These are phyloP conservation scores for Cephaloascus fragrans DNA, from an alignment of 805 yeast species.

Conservation along the genomic window DNA sequence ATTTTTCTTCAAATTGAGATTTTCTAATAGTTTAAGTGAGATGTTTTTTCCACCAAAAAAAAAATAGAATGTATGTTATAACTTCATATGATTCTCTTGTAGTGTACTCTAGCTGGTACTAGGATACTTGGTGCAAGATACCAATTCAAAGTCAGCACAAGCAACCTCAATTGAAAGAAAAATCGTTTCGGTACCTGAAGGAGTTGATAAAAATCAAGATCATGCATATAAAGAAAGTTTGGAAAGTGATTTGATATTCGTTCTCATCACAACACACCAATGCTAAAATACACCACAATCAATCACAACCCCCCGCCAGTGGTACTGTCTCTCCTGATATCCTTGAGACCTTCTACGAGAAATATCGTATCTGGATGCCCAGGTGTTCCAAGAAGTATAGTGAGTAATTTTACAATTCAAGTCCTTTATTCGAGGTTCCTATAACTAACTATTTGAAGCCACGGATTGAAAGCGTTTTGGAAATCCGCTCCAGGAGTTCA, in stretches of 20 bases:
- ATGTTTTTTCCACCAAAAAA: too few species aligned
- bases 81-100: too few species aligned
- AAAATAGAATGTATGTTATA: too few species aligned
- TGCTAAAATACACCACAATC: not conserved
- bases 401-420: constrained; percentile 8
- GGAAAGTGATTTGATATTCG: too few species aligned
- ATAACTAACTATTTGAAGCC: constrained; percentile 24
- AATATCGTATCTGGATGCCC: constrained; percentile 59
- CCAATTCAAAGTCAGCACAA: too few species aligned
- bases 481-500: constrained; percentile 42
- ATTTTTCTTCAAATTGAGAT: too few species aligned
- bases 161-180: too few species aligned
- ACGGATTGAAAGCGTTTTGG: constrained; percentile 46
- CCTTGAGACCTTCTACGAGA: constrained; percentile 38
- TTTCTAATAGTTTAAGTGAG: too few species aligned
- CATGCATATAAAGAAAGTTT: not conserved
- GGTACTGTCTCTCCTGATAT: not conserved
- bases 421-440: not conserved
- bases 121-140: too few species aligned
- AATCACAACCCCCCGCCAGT: not conserved
- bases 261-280: too few species aligned
- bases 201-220: not conserved
- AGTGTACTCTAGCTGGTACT: too few species aligned
- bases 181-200: too few species aligned
- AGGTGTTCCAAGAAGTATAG: constrained; percentile 48